Evolutionary conservation across 805 yeast species (phyloP), one percentile per base, ranked within the genome.

Genomic region (Trichomonascus vanleenenianus): DNA sequence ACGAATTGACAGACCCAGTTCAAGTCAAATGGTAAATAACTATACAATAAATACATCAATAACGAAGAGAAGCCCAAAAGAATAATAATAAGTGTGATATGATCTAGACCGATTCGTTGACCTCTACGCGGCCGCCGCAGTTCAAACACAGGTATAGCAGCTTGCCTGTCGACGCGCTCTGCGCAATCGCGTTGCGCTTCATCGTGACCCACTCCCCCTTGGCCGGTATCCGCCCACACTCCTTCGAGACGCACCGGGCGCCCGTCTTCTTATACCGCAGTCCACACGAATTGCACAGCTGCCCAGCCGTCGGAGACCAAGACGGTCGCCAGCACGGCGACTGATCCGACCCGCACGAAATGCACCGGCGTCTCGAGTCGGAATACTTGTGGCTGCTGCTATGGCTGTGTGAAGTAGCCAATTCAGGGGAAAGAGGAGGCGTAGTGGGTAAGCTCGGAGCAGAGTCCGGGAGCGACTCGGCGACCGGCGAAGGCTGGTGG

Each of bases 301-400:
- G 97, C n/a, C 97, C 97, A 50, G 84, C 87, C 53, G 80, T 71
- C 22, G 79, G 72, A 2, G 91, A 81, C 98, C 98, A 91, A 3
- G 95, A 83, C 1, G 98, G 98, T 60, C 98, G 77, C 98, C 98
- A 91, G 65, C 98, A 91, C 3, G 98, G 98, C 4, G 95, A 85
- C 55, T 85, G 93, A 46, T 81, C 83, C 1, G 93, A 79, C 5
- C 88, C 87, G 66, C 98, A 91, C 4, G 96, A 86, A 25, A 91
- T 80, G 61, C 98, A 91, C 20, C 45, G 3, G 44, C 74, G 75
- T 54, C 95, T 73, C 58, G 52, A 47, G 20, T n/a, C 25, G 15
- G 38, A n/a, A 20, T 34, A 34, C 14, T 34, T 34, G 19, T 19
- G 16, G 11, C n/a, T n/a, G n/a, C n/a, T 33, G 14, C 14, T 33